Evolutionary conservation across 768 basidiomycete genomes (phyloP).

Genomic region (Gymnopilus dilepis): DNA sequence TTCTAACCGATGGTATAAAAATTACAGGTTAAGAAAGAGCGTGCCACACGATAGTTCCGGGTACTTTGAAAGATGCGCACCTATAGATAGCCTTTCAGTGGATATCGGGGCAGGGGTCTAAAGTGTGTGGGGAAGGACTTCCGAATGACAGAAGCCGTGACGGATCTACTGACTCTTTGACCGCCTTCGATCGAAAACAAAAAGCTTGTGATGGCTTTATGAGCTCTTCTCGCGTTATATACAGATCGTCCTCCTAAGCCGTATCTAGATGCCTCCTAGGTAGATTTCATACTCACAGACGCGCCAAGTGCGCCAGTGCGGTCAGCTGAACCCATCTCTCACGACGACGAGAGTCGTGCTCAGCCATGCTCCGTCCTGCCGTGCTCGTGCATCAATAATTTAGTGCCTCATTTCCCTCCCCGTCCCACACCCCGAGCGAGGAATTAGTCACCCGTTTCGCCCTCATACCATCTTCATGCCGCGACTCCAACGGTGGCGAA

Average conservation of each 20-base stretch:
- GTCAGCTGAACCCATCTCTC: constrained; percentile 8
- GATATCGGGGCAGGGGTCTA: background rate
- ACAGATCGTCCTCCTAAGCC: background rate
- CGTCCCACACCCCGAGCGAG: background rate
- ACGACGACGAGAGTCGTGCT: constrained; percentile 9
- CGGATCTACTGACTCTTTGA: constrained; percentile 12
- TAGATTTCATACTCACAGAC: background rate
- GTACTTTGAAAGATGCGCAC: constrained; percentile 4
- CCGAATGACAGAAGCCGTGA: background rate
- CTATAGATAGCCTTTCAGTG: constrained; percentile 10
- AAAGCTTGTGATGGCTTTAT: background rate
- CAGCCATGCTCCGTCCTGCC: background rate
- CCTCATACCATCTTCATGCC: background rate
- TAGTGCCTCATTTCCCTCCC: background rate
- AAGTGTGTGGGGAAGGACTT: background rate
- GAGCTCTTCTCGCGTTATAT: background rate
- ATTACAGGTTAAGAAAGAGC: constrained; percentile 1
- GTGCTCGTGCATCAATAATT: background rate
- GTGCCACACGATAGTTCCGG: constrained; percentile 14
- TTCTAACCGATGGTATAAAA: background rate
- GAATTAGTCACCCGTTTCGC: background rate
- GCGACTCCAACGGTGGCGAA: constrained; percentile 2
- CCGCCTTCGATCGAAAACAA: background rate
- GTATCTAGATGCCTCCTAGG: background rate
- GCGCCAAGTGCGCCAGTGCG: background rate